Evolutionary conservation across 139 green algal species (phyloP).

Genomic region (Spirogloea muscicola): DNA sequence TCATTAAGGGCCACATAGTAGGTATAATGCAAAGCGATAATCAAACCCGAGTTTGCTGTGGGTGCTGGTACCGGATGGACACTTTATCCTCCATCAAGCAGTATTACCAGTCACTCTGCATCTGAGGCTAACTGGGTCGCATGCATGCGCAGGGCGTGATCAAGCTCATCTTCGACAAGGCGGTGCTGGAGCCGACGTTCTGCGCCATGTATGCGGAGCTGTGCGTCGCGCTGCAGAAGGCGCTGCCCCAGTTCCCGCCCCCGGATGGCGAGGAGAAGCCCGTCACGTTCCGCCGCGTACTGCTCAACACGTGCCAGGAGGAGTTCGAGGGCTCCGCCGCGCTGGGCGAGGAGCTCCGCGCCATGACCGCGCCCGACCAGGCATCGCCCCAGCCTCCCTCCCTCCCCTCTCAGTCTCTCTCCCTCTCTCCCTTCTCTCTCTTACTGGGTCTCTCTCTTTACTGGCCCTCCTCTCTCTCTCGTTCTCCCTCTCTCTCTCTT

Average conservation of each 20-base stretch:
- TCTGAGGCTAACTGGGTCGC: too few species aligned
- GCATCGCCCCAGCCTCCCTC: background rate
- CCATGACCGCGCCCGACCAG: constrained; percentile 26
- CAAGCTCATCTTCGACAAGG: constrained; percentile 94
- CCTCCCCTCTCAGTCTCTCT: background rate
- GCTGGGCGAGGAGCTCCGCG: constrained; percentile 18
- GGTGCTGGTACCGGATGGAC: too few species aligned
- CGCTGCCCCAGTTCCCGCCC: constrained; percentile 45
- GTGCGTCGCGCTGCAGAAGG: constrained; percentile 52
- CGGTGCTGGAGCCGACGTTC: constrained; percentile 91
- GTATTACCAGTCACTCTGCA: too few species aligned
- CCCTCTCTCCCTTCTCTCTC: background rate
- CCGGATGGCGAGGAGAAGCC: constrained; percentile 61
- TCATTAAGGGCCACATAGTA: too few species aligned
- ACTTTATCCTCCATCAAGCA: too few species aligned
- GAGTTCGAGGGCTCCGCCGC: constrained; percentile 68
- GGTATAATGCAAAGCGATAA: too few species aligned
- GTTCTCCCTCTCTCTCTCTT: background rate
- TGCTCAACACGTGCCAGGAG: constrained; percentile 98
- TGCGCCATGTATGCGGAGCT: constrained; percentile 88
- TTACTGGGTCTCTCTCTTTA: background rate
- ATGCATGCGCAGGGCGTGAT: constrained; percentile 67
- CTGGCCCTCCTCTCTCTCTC: background rate
- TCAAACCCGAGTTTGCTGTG: too few species aligned
- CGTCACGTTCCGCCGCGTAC: constrained; percentile 76